Evolutionary conservation across 352 stramenopile genomes (phyloP).

Genomic region (Pilasporangium apinafurcum): DNA sequence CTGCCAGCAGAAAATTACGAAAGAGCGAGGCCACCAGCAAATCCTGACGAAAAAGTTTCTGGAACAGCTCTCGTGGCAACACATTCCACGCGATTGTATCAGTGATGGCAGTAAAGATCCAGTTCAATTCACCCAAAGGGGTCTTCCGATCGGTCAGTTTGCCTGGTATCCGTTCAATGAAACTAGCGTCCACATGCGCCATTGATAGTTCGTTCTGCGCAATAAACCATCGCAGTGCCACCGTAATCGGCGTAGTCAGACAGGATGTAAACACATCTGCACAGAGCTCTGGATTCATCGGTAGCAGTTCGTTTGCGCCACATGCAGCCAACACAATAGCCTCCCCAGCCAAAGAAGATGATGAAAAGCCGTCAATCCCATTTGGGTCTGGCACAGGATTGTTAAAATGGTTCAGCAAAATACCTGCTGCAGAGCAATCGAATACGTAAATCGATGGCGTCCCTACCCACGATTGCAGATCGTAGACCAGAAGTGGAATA

Average conservation of each 20-base stretch:
- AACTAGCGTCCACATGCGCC: constrained; percentile 74
- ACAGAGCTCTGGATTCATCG: constrained; percentile 95
- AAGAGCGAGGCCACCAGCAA: constrained; percentile 98
- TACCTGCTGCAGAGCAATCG: constrained; percentile 95
- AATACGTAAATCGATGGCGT: constrained; percentile 96
- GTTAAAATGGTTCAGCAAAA: constrained; percentile 94
- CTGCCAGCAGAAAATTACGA: constrained; percentile 96
- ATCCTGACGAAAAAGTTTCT: constrained; percentile 99
- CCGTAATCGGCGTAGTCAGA: constrained; percentile 98
- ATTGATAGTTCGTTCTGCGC: constrained; percentile 89
- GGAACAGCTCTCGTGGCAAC: constrained; percentile 94
- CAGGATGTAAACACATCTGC: constrained; percentile 99
- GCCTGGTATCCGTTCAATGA: constrained; percentile 86
- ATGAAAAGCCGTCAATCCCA: constrained; percentile 10
- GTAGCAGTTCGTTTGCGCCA: constrained; percentile 91
- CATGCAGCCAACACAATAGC: constrained; percentile 97
- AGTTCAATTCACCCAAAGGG: constrained; percentile 97
- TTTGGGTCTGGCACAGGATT: constrained; percentile 16
- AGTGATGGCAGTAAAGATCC: constrained; percentile 99
- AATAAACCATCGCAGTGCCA: constrained; percentile 98
- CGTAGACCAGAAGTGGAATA: constrained; percentile 96
- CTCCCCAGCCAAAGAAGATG: constrained; percentile 46
- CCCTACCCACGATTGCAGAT: constrained; percentile 93
- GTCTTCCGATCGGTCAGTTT: constrained; percentile 93
- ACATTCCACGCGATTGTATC: constrained; percentile 99